phyloP scores from a whole-genome alignment of 2,329 filamentous ascomycete genomes.

The Ascochyta clinopodiicola region DNA sequence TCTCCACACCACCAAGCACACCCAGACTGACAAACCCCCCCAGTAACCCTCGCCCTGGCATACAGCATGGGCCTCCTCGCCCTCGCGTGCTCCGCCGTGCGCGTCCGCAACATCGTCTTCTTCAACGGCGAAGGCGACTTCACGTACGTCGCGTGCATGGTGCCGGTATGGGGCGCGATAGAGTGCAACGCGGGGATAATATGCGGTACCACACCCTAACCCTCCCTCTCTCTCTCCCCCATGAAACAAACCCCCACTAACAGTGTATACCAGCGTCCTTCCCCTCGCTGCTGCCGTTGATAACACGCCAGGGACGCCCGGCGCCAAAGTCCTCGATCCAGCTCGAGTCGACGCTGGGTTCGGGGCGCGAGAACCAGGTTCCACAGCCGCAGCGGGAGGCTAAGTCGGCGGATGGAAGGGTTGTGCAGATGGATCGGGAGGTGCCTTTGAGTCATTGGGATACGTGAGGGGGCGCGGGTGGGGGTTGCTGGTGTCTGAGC shows the following conservation, averaged over 20 bases:
- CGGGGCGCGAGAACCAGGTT: too few relatives aligned
- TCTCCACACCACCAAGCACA: too few relatives aligned
- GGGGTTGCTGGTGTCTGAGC: too few relatives aligned
- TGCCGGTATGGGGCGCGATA: not conserved
- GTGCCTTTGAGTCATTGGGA: too few relatives aligned
- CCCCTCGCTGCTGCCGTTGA: not conserved
- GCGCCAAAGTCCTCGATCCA: not conserved
- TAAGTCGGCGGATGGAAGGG: too few relatives aligned
- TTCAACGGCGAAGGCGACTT: constrained; percentile 2
- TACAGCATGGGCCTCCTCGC: not conserved
- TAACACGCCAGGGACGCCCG: not conserved
- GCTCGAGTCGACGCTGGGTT: too few relatives aligned
- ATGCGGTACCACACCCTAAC: not conserved
- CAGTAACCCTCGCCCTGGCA: not conserved
- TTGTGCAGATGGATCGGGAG: too few relatives aligned
- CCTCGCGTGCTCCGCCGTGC: not conserved
- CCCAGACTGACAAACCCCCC: not conserved
- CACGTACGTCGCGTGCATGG: not conserved
- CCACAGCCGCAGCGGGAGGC: too few relatives aligned
- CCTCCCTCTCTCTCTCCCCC: too few relatives aligned
- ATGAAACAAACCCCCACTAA: too few relatives aligned
- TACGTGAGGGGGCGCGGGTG: too few relatives aligned
- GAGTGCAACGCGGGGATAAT: not conserved
- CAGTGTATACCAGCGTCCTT: not conserved
- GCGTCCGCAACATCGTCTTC: not conserved